Percentiles rank a stretch among this genome's conserved stretches.
Evolutionary conservation across 2,329 filamentous ascomycete genomes (phyloP).

Genomic region (Neophaeococcomyces mojaviensis): DNA sequence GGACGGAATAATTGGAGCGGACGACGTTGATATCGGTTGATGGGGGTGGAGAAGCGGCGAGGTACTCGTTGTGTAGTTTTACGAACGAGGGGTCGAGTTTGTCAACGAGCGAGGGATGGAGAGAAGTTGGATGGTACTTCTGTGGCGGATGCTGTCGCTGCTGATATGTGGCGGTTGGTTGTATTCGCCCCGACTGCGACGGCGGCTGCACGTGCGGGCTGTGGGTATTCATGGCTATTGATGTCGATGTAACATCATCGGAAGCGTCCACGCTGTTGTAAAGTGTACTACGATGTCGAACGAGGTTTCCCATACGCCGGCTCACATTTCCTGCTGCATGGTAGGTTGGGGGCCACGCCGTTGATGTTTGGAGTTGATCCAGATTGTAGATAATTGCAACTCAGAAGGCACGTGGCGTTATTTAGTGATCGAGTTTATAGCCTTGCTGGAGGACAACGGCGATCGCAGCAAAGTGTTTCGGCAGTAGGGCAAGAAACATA

Average conservation of each 20-base stretch:
- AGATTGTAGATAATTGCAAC: too few species aligned
- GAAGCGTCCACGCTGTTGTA: neutral
- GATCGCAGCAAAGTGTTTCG: too few species aligned
- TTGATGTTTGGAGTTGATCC: too few species aligned
- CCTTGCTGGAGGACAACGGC: too few species aligned
- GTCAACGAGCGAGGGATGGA: slow-evolving; percentile 20
- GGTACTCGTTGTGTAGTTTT: slow-evolving; percentile 22
- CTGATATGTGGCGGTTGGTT: neutral
- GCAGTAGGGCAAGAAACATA: too few species aligned
- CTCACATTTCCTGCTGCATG: neutral
- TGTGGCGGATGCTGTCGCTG: slow-evolving; percentile 1
- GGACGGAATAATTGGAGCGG: slow-evolving; percentile 19
- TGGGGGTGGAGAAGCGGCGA: slow-evolving; percentile 16
- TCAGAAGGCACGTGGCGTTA: too few species aligned
- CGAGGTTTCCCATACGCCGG: neutral
- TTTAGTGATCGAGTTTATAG: too few species aligned
- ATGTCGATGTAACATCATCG: neutral
- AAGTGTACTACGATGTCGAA: neutral
- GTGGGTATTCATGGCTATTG: neutral
- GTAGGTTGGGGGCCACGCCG: too few species aligned
- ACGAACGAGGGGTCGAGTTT: slow-evolving; percentile 22
- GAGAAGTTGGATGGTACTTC: slow-evolving; percentile 11
- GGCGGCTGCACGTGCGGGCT: too few species aligned
- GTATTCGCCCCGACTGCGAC: too few species aligned
- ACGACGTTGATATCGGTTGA: slow-evolving; percentile 20